Base-by-base conservation (phyloP, 192 early-diverging fungal genomes). In the Backusella luteola region DNA sequence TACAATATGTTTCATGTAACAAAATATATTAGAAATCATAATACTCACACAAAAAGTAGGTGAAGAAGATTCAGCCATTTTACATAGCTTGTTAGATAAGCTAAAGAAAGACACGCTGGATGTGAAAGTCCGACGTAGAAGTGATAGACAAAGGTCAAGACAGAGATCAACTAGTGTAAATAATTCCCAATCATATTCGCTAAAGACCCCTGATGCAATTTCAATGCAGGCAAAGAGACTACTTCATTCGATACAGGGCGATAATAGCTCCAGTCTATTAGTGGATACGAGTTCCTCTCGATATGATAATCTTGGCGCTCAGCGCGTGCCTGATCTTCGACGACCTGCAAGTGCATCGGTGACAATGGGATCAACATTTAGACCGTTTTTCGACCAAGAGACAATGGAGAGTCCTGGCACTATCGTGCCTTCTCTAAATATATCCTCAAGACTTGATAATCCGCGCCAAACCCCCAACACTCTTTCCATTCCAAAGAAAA, bases 81-180 rank as follows among this genome's bases (percentile, higher is more conserved):
- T 94, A 77, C 92, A 94, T 68, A 90, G 89, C 75, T 74, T 94
- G 67, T 81, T 94, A 42, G 91, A 94, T 80, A 89, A 86, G 15
- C 87, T 94, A 23, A 84, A 88, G 56, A 75, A 63, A 34, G 90
- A 92, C 32, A 29, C 75, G 5, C 15, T 74, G 14, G 66, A 81
- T 21, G 52, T 67, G 32, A 63, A 73, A 66, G 26, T 68, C 39
- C 23, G 80, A 75, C 32, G 67, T 26, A n/a, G 73, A 23, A 71
- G 67, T n/a, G 73, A 81, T 67, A 74, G 76, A 66, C 56, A 63
- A 29, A 38, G 39, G 38, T 39, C 59, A 23, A 42, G 72, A n/a
- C 73, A 81, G 69, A 23, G 76, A 70, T 75, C 78, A 23, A 66
- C 42, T n/a, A 79, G 73, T 69, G 53, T 71, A 12, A 71, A 44